Base-by-base conservation (phyloP, 2,329 filamentous ascomycete genomes). In the Ramularia endophylla region DNA sequence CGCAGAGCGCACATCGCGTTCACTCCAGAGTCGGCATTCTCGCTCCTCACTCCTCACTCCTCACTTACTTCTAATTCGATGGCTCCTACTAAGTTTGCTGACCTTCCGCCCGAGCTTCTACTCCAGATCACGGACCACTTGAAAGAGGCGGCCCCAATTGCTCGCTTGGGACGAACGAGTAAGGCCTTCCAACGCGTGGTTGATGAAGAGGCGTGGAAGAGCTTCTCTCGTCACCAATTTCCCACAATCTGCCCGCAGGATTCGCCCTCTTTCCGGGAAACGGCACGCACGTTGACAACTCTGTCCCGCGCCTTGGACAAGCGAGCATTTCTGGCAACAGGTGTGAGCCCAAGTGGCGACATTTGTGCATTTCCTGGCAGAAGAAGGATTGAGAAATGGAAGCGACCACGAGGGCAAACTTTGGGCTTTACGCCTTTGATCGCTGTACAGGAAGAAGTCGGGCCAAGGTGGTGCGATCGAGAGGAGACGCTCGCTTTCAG, bases 401-500 rank as follows among this genome's bases (percentile, higher is more conserved):
- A 63, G 52, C 61, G 55, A 48, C 65, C 59, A 40, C 67, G 54
- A 46, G 66, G 68, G 1, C 70, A 69, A 64, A 80, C 67, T 41
- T 74, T 81, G 54, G 78, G 78, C 3, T 82, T 78, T 50, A 71
- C 71, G 17, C 78, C 79, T 13, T 55, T 58, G 13, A 31, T 61
- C 11, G 59, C 60, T 36, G 57, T 56, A 3, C 53, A 50, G 20
- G 58, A 61, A 38, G 46, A 54, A 8, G 41, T 57, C 30, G 52
- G 47, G 5, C 40, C 46, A 1, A 61, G 60, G 42, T 75, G 71
- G 70, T 58, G 61, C 34, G 64, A 72, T 35, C 65, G 73, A 48
- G 70, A 67, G 51, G 77, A 81, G 53, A 69, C 77, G 0, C 57
- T 83, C 6, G 74, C 70, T 2, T 80, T 76, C 70, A 77, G 77